Conservation (phyloP, 345 rosid genomes). For the Gossypioides kirkii region DNA sequence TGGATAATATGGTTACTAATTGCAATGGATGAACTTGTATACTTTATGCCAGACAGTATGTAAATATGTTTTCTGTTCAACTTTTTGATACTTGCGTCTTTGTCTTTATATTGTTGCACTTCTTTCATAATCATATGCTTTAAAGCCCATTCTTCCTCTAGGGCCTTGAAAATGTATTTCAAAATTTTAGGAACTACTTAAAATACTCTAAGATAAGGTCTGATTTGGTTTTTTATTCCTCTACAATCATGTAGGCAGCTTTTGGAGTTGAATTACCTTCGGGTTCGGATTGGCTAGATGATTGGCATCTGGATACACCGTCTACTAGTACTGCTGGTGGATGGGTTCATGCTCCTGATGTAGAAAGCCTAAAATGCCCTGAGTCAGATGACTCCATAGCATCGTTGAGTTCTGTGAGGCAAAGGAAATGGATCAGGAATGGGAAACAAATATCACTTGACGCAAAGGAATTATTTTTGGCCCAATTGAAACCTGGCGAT, state of each 20-base stretch:
- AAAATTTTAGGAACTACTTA: not conserved
- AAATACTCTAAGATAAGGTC: not conserved
- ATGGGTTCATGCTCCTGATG: slow-evolving; percentile 64
- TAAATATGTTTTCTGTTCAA: not conserved
- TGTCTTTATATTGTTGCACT: not conserved
- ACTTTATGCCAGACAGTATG: not conserved
- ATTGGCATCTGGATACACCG: slow-evolving; percentile 53
- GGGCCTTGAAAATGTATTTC: not conserved
- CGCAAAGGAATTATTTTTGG: slow-evolving; percentile 47
- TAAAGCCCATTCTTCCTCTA: not conserved
- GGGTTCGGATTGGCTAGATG: slow-evolving; percentile 56
- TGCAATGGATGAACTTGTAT: not conserved
- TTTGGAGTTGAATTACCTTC: slow-evolving; percentile 33
- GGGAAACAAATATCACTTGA: slow-evolving; percentile 31
- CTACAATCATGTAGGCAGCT: slow-evolving; percentile 26
- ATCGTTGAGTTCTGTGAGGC: slow-evolving; percentile 48
- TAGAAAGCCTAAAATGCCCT: slow-evolving; percentile 55
- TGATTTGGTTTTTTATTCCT: slow-evolving; percentile 5
- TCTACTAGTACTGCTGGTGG: slow-evolving; percentile 43
- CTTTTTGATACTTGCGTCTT: not conserved
- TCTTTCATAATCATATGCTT: not conserved
- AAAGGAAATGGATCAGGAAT: slow-evolving; percentile 61
- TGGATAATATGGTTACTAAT: not conserved
- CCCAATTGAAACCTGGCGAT: slow-evolving; percentile 68
- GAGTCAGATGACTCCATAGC: slow-evolving; percentile 37